Evolutionary conservation across 441 rosid species (phyloP).

Genomic region (Isatis lusitanica): DNA sequence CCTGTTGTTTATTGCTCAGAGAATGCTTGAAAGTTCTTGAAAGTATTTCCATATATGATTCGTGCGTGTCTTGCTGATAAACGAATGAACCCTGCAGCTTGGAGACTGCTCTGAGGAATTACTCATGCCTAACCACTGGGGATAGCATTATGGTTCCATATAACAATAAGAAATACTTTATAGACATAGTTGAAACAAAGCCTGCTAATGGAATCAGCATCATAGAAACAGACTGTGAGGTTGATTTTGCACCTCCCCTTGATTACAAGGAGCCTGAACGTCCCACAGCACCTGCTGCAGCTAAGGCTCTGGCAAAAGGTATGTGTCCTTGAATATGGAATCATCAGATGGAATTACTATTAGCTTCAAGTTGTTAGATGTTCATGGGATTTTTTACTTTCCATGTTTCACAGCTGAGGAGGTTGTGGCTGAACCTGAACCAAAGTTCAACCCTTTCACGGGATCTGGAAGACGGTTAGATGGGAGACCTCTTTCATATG

Average conservation of each 20-base stretch:
- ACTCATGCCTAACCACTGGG: conserved; percentile 95
- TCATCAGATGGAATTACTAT: background rate
- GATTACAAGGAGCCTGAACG: conserved; percentile 95
- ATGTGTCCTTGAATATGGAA: conserved; percentile 1
- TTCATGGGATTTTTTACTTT: background rate
- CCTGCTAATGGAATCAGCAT: conserved; percentile 90
- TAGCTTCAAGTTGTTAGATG: conserved; percentile 1
- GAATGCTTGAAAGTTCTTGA: background rate
- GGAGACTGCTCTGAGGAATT: conserved; percentile 90
- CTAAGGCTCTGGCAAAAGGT: conserved; percentile 67
- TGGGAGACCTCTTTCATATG: conserved; percentile 64
- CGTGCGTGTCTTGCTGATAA: background rate
- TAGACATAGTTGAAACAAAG: conserved; percentile 85
- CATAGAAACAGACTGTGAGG: conserved; percentile 99
- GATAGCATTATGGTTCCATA: conserved; percentile 97
- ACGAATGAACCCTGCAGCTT: conserved; percentile 50
- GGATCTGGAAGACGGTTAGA: conserved; percentile 84
- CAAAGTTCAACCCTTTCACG: conserved; percentile 81
- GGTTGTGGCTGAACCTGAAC: conserved; percentile 51
- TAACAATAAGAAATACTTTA: conserved; percentile 89
- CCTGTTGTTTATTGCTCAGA: conserved; percentile 1
- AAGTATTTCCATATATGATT: background rate
- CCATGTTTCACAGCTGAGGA: conserved; percentile 57
- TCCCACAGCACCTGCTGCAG: conserved; percentile 46
- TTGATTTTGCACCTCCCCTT: conserved; percentile 95